Evolutionary conservation across 2,329 filamentous ascomycete genomes (phyloP).

Genomic region (Scleromitrula shiraiana): DNA sequence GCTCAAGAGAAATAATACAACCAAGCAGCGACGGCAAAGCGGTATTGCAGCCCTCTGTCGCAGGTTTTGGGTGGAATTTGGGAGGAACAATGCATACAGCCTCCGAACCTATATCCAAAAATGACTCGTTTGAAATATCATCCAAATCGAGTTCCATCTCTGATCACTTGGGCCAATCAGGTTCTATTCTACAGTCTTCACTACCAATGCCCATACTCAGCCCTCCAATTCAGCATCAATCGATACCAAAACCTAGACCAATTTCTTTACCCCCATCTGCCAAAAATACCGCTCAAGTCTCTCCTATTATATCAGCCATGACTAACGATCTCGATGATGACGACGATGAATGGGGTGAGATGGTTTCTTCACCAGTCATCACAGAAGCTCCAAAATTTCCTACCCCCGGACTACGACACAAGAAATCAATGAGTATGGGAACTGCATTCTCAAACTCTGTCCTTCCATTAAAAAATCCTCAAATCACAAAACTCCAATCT

Average conservation of each 20-base stretch:
- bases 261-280: slow-evolving; percentile 3
- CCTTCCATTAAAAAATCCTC: slow-evolving; percentile 7
- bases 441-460: neutral
- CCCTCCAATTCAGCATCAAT: neutral
- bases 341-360: slow-evolving; percentile 33
- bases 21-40: slow-evolving; percentile 7
- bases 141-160: neutral
- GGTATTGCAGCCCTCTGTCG: slow-evolving; percentile 9
- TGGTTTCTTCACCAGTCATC: slow-evolving; percentile 29
- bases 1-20: slow-evolving; percentile 15
- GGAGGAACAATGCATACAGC: neutral
- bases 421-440: slow-evolving; percentile 19
- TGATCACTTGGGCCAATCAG: neutral
- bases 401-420: slow-evolving; percentile 12
- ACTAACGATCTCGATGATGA: slow-evolving; percentile 12
- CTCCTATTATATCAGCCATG: neutral
- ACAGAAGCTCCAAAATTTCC: slow-evolving; percentile 11
- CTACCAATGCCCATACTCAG: neutral
- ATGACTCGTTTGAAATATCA: neutral
- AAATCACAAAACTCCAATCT: slow-evolving; percentile 4
- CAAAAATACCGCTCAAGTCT: neutral
- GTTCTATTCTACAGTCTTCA: neutral
- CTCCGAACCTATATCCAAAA: neutral
- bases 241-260: neutral
- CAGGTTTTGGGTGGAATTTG: slow-evolving; percentile 22